Evolutionary conservation across 2,329 filamentous ascomycete species (phyloP), one percentile per base, ranked within the genome.

Genomic region (Aspergillus pseudoterreus): DNA sequence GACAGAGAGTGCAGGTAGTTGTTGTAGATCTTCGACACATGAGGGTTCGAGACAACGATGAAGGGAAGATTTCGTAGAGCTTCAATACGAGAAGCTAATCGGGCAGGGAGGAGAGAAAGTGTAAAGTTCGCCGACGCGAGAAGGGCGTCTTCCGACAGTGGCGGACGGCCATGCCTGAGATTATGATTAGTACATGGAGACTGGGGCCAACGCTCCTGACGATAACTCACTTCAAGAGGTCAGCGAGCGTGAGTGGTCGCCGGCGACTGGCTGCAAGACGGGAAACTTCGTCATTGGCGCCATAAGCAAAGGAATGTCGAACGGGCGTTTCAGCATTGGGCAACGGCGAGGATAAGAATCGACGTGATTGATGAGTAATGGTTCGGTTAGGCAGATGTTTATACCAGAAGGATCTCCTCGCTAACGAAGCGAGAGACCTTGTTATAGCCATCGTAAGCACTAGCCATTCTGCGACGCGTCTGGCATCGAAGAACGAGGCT

Each of bases 31-130:
- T 87, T 86, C 22, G 87, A 88, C 61, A 99, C 91, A 68, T 96
- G 90, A 1, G 91, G 90, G 68, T 99, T 97, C n/a, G 92, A 92
- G 22, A 99, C 94, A 50, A 99, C 92, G 58, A 99, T 97, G 72
- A 92, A 99, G 0, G 94, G 94, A 8, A 99, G 83, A 68, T 95
- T 96, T 57, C 92, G 87, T 15, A 99, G 79, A 41, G 91, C 90
- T 70, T 96, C 89, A 58, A 99, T 95, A 51, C 94, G 90, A 69
- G 95, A 90, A 22, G 94, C 94, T 22, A 99, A 85, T 35, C 94
- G 90, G 45, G 94, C 88, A 12, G 94, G 94, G 9, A 97, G 85
- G 48, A 96, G 87, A 24, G 87, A 89, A 59, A 97, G 86, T 11
- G 94, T 95, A 75, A 97, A 97, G 75, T 96, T 96, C 56, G 94